Evolutionary conservation across 768 basidiomycete genomes (phyloP), one percentile per base, ranked within the genome.

Genomic region (Termitomyces sp.): DNA sequence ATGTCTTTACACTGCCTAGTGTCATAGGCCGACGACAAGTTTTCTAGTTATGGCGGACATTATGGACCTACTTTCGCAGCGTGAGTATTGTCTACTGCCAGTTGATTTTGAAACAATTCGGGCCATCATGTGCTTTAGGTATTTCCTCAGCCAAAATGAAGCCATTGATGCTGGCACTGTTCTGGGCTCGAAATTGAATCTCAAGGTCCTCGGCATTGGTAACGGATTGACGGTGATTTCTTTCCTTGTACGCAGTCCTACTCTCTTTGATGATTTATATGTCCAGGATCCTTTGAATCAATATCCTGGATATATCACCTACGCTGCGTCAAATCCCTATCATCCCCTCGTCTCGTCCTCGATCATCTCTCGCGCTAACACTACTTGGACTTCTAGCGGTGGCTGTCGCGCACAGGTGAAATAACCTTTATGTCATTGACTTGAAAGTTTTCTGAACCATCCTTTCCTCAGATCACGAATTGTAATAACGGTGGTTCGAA

Each of bases 21-120:
- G 2, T 10, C 12, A 42, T 37, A 20, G 15, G 36, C n/a, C 20
- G 43, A 25, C 9, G 38, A 51, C 40, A 43, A 12, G 31, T 17
- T 31, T 25, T 29, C 48, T 6, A 61, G 86, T 42, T 89, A 87
- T 64, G 88, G 88, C 46, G 87, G 88, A 1, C 88, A 89, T 65
- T 89, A 87, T 68, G 88, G 84, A 2, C 88, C 88, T 0, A 78
- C 81, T 40, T 89, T 89, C 62, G 86, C 87, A 57, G 79, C 83
- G 66, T 80, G 62, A 65, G 76, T 32, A 9, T n/a, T 56, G n/a
- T 48, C 53, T 17, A 25, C 25, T 59, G 42, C 31, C 15, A 17
- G 15, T 42, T 12, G 5, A 20, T 32, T 56, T n/a, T 12, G 12
- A 43, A 25, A 25, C 14, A 15, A 2, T 11, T 40, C 14, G 5